Base-by-base conservation (phyloP, 495 filamentous ascomycete genomes). In the Copromyces sp. region DNA sequence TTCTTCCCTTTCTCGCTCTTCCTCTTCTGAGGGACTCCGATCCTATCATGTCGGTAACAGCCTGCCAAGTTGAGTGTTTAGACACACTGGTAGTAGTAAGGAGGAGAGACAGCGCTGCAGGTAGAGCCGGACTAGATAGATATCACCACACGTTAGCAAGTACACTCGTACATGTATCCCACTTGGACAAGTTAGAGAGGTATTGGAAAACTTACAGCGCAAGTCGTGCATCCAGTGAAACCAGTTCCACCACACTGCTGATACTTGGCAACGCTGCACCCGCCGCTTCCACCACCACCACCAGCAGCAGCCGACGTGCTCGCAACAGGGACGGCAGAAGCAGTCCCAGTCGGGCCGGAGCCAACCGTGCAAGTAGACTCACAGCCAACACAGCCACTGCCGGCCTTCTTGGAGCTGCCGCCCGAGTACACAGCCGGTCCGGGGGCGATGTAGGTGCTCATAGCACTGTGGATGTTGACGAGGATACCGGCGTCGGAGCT, bases 401-500 rank as follows among this genome's bases (percentile, higher is more conserved):
- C 83, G 1, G 83, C 80, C 8, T 24, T 73, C 77, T 79, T 81
- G 4, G 78, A 78, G 11, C 78, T 74, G 0, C 84, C 84, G 9
- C 83, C 82, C 3, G 80, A 71, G 68, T 83, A 84, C 20, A 85
- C 82, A 3, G 78, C 65, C 39, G 83, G 82, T 12, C 83, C 84
- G 3, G 84, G 82, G 2, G 79, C 82, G 35, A 78, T 70, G 37
- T 85, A 85, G 3, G 71, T 77, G 32, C 65, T 53, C 71, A 85
- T 35, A 9, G 79, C 70, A 3, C 74, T 74, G 74, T 86, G 82
- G 70, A 88, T 81, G 72, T 87, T 84, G 61, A 88, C 82, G 16
- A 85, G 75, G 38, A 89, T 83, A 12, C 87, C 86, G 0, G 84
- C 82, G 70, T 87, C 86, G 41, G 72, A 78, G 29, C 80, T 78